Percentiles rank a stretch among this genome's conserved stretches.
phyloP scores from a whole-genome alignment of 495 filamentous ascomycete species.

The Hypoxylon trugodes region DNA sequence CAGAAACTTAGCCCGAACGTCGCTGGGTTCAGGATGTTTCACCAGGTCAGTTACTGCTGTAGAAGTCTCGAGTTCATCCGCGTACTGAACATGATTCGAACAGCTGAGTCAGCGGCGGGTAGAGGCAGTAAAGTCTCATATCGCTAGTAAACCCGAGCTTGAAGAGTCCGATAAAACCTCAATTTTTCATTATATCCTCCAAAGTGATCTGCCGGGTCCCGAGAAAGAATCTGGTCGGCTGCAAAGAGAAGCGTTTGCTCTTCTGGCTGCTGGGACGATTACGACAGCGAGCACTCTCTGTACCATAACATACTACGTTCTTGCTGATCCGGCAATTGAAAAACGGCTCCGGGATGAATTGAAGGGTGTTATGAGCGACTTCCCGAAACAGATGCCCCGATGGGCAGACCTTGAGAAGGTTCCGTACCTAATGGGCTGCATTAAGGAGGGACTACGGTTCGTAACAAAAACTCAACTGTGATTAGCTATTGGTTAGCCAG shows the following conservation, averaged over 20 bases:
- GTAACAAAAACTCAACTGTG: background rate
- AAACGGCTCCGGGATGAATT: background rate
- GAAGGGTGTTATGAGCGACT: constrained; percentile 30
- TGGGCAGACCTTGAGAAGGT: constrained; percentile 56
- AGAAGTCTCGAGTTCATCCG: background rate
- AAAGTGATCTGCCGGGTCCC: constrained; percentile 15
- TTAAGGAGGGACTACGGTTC: constrained; percentile 54
- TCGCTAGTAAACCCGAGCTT: background rate
- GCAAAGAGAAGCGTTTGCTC: constrained; percentile 46
- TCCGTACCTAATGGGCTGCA: constrained; percentile 49
- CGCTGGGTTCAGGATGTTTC: background rate
- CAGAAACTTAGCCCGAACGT: background rate
- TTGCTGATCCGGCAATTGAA: constrained; percentile 45
- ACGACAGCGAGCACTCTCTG: constrained; percentile 45
- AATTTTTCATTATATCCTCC: constrained; percentile 30
- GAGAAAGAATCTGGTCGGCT: constrained; percentile 7
- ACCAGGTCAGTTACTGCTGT: background rate
- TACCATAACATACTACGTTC: constrained; percentile 51
- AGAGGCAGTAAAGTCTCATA: background rate
- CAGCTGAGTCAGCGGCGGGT: background rate
- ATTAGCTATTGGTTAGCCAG: background rate
- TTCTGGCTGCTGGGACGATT: constrained; percentile 45
- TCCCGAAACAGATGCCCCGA: constrained; percentile 21
- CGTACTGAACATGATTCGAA: background rate
- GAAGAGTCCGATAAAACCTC: background rate